Conservation (phyloP, 768 basidiomycete species). For the Psilocybe subaeruginosa region DNA sequence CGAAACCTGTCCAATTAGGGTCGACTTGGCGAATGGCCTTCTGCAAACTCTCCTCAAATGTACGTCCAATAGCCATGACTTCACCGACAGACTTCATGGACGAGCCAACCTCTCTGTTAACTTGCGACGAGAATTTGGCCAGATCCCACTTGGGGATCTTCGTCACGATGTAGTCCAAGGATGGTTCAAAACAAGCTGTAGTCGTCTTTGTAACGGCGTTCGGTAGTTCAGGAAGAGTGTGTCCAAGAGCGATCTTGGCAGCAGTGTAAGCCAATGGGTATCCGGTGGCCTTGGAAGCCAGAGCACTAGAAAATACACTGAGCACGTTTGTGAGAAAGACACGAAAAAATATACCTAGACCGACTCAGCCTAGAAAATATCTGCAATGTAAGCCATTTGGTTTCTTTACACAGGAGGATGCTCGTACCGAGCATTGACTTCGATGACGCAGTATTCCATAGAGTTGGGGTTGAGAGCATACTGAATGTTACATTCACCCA, state of each 20-base stretch:
- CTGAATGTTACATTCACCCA: conserved; percentile 97
- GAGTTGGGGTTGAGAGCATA: conserved; percentile 95
- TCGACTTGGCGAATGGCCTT: conserved; percentile 99
- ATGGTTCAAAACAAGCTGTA: conserved; percentile 98
- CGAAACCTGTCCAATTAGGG: conserved; percentile 95
- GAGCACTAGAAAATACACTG: conserved; percentile 55
- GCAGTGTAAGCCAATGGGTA: conserved; percentile 99
- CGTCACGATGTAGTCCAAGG: conserved; percentile 98
- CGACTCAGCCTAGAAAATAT: conserved; percentile 61
- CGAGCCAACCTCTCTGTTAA: conserved; percentile 93
- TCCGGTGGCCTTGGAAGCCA: conserved; percentile 98
- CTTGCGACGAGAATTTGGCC: conserved; percentile 94
- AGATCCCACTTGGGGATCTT: conserved; percentile 99
- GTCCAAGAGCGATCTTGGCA: conserved; percentile 96
- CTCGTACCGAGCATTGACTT: conserved; percentile 88
- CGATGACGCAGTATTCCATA: conserved; percentile 97
- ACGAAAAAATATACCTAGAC: conserved; percentile 56
- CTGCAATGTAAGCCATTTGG: background rate
- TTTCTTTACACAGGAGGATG: conserved; percentile 6
- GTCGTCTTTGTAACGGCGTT: conserved; percentile 99
- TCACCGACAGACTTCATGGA: conserved; percentile 99
- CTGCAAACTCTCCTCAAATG: conserved; percentile 97
- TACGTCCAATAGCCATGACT: conserved; percentile 99
- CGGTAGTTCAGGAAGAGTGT: conserved; percentile 96
- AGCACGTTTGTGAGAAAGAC: background rate